Percentiles rank a stretch among this genome's conserved stretches.
phyloP scores from a whole-genome alignment of 345 rosid genomes.

The Carallia pectinifolia region DNA sequence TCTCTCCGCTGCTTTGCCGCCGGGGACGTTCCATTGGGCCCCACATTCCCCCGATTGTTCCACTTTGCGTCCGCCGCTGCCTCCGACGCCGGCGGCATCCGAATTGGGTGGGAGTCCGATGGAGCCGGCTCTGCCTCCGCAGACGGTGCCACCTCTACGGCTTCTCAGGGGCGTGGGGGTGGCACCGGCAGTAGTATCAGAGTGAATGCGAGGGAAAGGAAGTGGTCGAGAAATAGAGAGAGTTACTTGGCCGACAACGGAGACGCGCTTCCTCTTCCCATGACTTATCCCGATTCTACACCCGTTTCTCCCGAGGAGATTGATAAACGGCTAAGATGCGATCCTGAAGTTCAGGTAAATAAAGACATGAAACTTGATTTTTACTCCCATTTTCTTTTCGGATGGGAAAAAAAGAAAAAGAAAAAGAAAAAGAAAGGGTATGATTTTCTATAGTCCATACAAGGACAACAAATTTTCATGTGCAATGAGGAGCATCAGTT shows the following conservation, averaged over 20 bases:
- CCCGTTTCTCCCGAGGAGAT: conserved; percentile 76
- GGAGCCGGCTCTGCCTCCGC: conserved; percentile 28
- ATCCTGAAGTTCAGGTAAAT: conserved; percentile 63
- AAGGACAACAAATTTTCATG: too few relatives aligned
- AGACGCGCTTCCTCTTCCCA: conserved; percentile 91
- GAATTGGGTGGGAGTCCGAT: conserved; percentile 42
- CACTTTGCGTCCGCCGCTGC: conserved; percentile 42
- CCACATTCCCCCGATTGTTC: conserved; percentile 49
- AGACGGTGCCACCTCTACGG: neutral
- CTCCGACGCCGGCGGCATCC: conserved; percentile 47
- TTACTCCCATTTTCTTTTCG: too few relatives aligned
- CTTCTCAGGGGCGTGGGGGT: conserved; percentile 14
- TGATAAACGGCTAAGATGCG: conserved; percentile 69
- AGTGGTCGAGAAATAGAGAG: conserved; percentile 76
- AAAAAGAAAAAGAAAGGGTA: too few relatives aligned
- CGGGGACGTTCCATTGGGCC: conserved; percentile 51
- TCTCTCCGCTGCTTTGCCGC: conserved; percentile 64
- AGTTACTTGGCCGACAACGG: conserved; percentile 67
- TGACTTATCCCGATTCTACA: conserved; percentile 78
- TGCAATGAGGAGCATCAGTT: too few relatives aligned
- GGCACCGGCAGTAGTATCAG: conserved; percentile 34
- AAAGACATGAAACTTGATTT: too few relatives aligned
- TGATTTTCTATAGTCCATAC: too few relatives aligned
- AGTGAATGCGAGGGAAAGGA: conserved; percentile 59
- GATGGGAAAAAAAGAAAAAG: too few relatives aligned